A percentile compares a stretch with the other conserved stretches of the same genome.
Conservation (phyloP, 225 moss, liverwort and hornwort genomes). For the Sphagnum contortum region DNA sequence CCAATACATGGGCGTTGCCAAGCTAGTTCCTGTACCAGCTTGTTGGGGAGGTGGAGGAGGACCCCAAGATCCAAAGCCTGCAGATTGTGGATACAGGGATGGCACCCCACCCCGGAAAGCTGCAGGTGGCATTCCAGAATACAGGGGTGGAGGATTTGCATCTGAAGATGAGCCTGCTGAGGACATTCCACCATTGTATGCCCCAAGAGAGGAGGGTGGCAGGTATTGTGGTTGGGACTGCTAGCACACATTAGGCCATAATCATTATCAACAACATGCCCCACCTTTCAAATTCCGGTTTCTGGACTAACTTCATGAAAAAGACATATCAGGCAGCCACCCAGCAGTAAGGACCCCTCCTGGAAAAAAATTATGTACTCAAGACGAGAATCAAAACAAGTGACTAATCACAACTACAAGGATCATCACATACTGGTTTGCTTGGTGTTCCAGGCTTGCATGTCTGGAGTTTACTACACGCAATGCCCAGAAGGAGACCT, state of each 20-base stretch:
- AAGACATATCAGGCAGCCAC: too few relatives aligned
- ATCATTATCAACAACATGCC: constrained; percentile 2
- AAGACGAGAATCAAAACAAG: too few relatives aligned
- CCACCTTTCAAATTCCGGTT: not conserved
- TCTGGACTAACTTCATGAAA: too few relatives aligned
- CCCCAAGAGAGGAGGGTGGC: constrained; percentile 61
- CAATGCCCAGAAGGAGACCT: too few relatives aligned
- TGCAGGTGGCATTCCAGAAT: constrained; percentile 71
- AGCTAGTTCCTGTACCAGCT: constrained; percentile 65
- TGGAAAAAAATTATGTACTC: too few relatives aligned
- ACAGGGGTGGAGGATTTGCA: constrained; percentile 69
- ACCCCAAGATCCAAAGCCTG: constrained; percentile 79
- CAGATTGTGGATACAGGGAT: constrained; percentile 55
- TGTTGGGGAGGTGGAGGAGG: constrained; percentile 76
- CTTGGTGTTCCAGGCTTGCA: not conserved
- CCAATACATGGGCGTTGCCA: constrained; percentile 99
- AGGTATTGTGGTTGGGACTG: constrained; percentile 79
- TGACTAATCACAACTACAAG: constrained; percentile 10
- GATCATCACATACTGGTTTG: constrained; percentile 1
- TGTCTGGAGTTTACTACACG: not conserved
- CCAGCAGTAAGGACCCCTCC: too few relatives aligned
- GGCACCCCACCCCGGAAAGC: constrained; percentile 73
- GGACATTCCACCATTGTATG: constrained; percentile 56
- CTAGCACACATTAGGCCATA: constrained; percentile 12
- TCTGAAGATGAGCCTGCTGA: constrained; percentile 65